Percentiles rank a stretch among this genome's conserved stretches.
Conservation (phyloP, 148 eudicot species). For the Rheum nobile region DNA sequence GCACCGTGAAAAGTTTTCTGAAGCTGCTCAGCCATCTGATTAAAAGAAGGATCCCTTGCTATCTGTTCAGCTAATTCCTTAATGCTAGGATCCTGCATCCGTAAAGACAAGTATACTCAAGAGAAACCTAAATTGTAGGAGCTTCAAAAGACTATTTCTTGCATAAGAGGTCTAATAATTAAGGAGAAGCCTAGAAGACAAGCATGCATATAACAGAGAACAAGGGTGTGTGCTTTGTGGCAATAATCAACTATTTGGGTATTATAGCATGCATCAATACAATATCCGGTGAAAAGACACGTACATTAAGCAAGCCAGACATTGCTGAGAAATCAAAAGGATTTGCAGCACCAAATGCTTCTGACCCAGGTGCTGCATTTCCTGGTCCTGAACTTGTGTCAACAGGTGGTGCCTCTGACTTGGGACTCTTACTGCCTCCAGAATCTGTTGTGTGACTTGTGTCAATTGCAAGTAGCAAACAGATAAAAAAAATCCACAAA, state of each 20-base stretch:
- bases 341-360: slow-evolving; percentile 30
- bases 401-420: slow-evolving; percentile 27
- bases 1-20: slow-evolving; percentile 52
- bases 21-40: slow-evolving; percentile 72
- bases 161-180: background rate
- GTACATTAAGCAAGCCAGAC: slow-evolving; percentile 61
- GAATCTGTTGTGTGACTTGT: background rate
- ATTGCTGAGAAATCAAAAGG: slow-evolving; percentile 77
- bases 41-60: slow-evolving; percentile 63
- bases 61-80: slow-evolving; percentile 73
- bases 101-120: background rate
- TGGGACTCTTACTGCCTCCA: slow-evolving; percentile 12
- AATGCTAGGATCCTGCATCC: slow-evolving; percentile 58
- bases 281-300: background rate
- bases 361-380: slow-evolving; percentile 21
- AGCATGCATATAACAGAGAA: background rate
- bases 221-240: background rate
- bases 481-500: background rate
- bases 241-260: background rate
- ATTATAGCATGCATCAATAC: background rate
- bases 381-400: slow-evolving; percentile 25
- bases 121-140: background rate
- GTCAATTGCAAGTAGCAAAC: background rate
- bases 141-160: background rate
- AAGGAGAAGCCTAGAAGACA: background rate